phyloP scores from a whole-genome alignment of 2,329 filamentous ascomycete genomes.

The Xylogone sp. region DNA sequence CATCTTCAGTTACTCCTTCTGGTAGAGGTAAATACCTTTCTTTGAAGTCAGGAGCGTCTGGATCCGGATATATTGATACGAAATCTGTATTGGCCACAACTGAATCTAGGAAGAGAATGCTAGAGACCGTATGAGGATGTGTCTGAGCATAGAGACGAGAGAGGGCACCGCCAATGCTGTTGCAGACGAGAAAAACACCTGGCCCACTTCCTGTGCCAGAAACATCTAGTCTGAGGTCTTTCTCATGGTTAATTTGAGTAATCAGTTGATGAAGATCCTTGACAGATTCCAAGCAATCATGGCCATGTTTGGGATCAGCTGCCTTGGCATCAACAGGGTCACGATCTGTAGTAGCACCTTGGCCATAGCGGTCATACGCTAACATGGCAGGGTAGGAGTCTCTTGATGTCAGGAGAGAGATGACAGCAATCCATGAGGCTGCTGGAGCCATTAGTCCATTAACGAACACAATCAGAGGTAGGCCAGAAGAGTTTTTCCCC shows the following conservation, averaged over 20 bases:
- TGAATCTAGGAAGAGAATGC: conserved; percentile 29
- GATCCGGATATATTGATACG: conserved; percentile 24
- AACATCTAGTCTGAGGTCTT: conserved; percentile 6
- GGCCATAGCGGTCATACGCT: conserved; percentile 29
- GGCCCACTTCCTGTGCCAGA: conserved; percentile 8
- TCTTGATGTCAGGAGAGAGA: conserved; percentile 18
- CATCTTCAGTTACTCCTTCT: conserved; percentile 14
- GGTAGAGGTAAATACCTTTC: conserved; percentile 2
- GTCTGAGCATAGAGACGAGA: conserved; percentile 26
- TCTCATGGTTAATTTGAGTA: conserved; percentile 10
- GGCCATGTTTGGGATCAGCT: conserved; percentile 22
- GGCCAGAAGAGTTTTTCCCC: conserved; percentile 7
- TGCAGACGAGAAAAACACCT: conserved; percentile 23
- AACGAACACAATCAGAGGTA: neutral
- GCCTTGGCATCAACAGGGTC: conserved; percentile 21
- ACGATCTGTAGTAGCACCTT: conserved; percentile 19
- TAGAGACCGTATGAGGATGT: conserved; percentile 21
- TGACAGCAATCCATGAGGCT: conserved; percentile 21
- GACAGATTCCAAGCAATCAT: conserved; percentile 23
- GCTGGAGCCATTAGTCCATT: conserved; percentile 23
- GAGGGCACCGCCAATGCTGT: conserved; percentile 28
- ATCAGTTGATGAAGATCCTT: conserved; percentile 28
- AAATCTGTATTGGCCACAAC: conserved; percentile 30
- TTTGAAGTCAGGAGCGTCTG: conserved; percentile 21
- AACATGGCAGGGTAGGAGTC: conserved; percentile 24